Conservation (phyloP, 352 stramenopile genomes). For the Globisporangium alternatum region DNA sequence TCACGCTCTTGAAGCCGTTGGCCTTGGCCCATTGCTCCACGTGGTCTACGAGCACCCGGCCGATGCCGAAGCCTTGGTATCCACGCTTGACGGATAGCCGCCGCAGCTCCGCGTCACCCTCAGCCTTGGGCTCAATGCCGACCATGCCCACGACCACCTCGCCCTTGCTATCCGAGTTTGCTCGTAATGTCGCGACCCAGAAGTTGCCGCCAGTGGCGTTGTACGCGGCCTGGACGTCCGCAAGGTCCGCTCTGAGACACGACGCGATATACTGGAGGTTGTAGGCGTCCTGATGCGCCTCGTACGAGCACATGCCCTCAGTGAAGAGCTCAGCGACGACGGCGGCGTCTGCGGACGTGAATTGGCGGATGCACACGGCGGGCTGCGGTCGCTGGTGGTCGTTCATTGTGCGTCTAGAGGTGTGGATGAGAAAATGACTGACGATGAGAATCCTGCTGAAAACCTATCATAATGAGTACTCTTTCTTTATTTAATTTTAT, state of each 20-base stretch:
- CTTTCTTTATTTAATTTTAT: neutral
- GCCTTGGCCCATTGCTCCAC: conserved; percentile 15
- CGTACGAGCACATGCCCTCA: conserved; percentile 32
- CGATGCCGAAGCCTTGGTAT: conserved; percentile 10
- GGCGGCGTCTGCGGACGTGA: neutral
- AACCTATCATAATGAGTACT: neutral
- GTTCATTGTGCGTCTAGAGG: neutral
- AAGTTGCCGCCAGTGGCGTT: conserved; percentile 27
- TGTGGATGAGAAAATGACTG: neutral
- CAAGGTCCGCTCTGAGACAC: conserved; percentile 28
- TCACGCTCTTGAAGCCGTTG: conserved; percentile 8
- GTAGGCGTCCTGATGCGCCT: conserved; percentile 22
- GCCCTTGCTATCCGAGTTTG: neutral
- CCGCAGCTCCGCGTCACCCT: conserved; percentile 12
- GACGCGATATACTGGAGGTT: conserved; percentile 26
- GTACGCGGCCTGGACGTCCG: conserved; percentile 28
- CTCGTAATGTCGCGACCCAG: conserved; percentile 26
- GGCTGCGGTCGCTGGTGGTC: neutral
- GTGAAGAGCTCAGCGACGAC: conserved; percentile 24
- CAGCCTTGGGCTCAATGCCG: conserved; percentile 2
- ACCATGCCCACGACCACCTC: conserved; percentile 19
- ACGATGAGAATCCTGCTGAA: neutral
- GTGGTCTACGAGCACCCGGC: conserved; percentile 12
- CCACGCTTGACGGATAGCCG: conserved; percentile 7
- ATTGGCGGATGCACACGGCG: conserved; percentile 13